Percentiles rank a stretch among this genome's conserved stretches.
These are phyloP conservation scores for Solanum tarijense DNA, from an alignment of 257 asterid species.

Conservation along the genomic window DNA sequence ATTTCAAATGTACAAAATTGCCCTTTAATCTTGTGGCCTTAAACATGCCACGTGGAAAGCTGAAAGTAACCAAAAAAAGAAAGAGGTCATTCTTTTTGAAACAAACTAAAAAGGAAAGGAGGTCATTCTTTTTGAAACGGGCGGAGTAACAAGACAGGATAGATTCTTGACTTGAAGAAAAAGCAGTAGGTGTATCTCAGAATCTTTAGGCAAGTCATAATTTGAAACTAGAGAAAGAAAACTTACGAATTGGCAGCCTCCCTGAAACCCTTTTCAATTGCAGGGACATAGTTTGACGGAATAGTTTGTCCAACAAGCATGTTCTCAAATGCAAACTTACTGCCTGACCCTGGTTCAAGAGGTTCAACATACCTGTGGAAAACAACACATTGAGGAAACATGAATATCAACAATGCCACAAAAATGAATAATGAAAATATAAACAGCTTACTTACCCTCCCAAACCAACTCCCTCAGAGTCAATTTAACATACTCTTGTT, in stretches of 20 bases:
- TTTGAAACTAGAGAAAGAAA: not conserved
- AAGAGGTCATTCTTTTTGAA: too few relatives aligned
- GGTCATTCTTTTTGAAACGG: too few relatives aligned
- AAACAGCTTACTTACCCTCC: not conserved
- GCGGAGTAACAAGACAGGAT: not conserved
- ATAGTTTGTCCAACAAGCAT: constrained; percentile 80
- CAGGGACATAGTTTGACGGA: constrained; percentile 87
- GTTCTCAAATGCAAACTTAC: constrained; percentile 84
- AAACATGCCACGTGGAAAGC: too few relatives aligned
- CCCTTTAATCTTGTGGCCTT: too few relatives aligned
- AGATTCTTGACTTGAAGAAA: not conserved
- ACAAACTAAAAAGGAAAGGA: too few relatives aligned
- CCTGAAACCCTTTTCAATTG: constrained; percentile 93
- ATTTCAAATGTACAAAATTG: too few relatives aligned
- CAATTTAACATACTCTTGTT: not conserved
- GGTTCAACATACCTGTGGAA: constrained; percentile 72
- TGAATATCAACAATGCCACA: not conserved
- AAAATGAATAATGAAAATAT: not conserved
- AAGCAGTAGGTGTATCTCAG: not conserved
- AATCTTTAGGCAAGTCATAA: not conserved
- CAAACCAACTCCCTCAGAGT: not conserved
- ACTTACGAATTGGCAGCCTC: constrained; percentile 99
- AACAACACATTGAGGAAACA: constrained; percentile 4
- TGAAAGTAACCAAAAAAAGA: too few relatives aligned
- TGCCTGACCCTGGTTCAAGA: constrained; percentile 63